Conservation (phyloP, 2,329 filamentous ascomycete genomes). For the Diplodia scrobiculata region DNA sequence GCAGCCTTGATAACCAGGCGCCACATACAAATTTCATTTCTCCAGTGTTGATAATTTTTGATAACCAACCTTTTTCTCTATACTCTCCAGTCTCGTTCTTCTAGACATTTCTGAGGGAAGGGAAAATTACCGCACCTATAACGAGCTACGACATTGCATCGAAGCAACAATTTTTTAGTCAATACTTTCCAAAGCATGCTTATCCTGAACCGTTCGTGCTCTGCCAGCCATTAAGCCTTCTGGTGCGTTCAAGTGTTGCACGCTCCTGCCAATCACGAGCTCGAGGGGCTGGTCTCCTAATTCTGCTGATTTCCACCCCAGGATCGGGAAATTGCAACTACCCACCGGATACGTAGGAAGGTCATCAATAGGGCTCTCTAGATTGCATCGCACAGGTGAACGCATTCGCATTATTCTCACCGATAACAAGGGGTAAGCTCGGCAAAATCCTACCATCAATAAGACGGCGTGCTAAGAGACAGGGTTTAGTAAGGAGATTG, state of each 20-base stretch:
- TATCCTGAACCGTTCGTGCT: neutral
- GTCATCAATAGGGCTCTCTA: neutral
- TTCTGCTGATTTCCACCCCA: neutral
- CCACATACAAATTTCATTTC: constrained; percentile 24
- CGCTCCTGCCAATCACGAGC: neutral
- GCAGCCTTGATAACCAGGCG: neutral
- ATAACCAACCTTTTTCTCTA: constrained; percentile 22
- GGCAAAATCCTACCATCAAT: neutral
- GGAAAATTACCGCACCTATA: constrained; percentile 13
- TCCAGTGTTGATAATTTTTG: constrained; percentile 26
- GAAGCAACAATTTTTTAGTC: constrained; percentile 20
- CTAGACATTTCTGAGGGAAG: neutral
- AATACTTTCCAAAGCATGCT: neutral
- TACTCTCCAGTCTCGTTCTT: constrained; percentile 5
- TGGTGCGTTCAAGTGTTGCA: neutral
- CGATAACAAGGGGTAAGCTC: neutral
- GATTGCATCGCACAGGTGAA: neutral
- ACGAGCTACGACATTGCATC: constrained; percentile 25
- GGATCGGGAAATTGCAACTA: constrained; percentile 9
- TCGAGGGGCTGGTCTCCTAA: neutral
- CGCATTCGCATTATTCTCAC: neutral
- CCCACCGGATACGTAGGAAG: neutral
- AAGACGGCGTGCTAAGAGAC: neutral
- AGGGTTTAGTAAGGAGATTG: neutral
- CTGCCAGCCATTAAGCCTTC: neutral